Percentiles rank a stretch among this genome's conserved stretches.
These are phyloP conservation scores for Kwoniella shivajii DNA, from an alignment of 1,284 basidiomycete genomes.

Conservation along the genomic window DNA sequence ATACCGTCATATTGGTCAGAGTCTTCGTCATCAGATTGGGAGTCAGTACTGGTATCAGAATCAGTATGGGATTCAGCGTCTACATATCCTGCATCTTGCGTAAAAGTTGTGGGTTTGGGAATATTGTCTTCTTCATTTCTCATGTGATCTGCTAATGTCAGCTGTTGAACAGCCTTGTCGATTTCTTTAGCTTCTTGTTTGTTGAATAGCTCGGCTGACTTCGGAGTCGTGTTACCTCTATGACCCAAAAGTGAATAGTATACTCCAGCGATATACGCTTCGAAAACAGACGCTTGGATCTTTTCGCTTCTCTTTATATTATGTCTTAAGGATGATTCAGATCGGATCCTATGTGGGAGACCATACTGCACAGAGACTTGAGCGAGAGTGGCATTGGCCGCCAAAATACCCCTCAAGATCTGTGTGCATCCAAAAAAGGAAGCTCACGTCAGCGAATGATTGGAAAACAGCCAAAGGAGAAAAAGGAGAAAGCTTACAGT, in stretches of 20 bases:
- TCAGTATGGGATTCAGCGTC: neutral
- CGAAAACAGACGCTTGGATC: slow-evolving; percentile 35
- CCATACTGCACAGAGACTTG: slow-evolving; percentile 34
- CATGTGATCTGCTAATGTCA: no score
- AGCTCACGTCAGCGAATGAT: neutral
- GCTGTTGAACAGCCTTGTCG: neutral
- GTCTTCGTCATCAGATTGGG: neutral
- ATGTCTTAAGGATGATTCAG: neutral
- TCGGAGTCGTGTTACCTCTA: neutral
- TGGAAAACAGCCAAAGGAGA: neutral
- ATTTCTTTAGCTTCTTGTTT: neutral
- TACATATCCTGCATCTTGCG: neutral
- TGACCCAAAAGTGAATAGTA: slow-evolving; percentile 35
- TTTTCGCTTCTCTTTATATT: slow-evolving; percentile 20
- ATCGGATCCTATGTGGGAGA: slow-evolving; percentile 23
- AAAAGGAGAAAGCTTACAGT: slow-evolving; percentile 22
- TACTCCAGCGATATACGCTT: slow-evolving; percentile 44
- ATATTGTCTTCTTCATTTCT: neutral
- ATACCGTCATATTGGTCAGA: neutral
- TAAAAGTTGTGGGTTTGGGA: neutral
- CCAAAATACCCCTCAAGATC: slow-evolving; percentile 36
- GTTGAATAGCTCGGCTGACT: neutral
- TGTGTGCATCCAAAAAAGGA: slow-evolving; percentile 3
- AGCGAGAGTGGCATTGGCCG: slow-evolving; percentile 38
- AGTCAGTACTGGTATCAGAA: neutral